phyloP scores from a whole-genome alignment of 805 yeast species.

The Candida suzukii region DNA sequence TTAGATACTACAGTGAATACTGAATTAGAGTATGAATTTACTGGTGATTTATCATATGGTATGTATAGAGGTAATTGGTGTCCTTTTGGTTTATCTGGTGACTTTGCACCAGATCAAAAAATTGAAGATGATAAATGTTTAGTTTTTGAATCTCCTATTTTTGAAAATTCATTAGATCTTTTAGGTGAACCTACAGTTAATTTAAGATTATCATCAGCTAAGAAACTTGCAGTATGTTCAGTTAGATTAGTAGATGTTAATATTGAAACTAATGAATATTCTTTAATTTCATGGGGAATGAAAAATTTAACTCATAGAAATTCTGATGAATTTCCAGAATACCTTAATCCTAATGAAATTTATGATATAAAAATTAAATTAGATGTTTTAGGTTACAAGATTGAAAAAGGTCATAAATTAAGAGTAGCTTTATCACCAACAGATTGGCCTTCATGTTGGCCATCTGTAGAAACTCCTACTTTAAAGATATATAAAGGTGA shows the following conservation, averaged over 20 bases:
- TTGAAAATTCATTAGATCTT: constrained; percentile 19
- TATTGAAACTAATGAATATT: constrained; percentile 29
- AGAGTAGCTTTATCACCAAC: constrained; percentile 35
- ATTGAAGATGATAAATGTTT: constrained; percentile 33
- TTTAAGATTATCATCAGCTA: constrained; percentile 27
- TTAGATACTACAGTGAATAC: constrained; percentile 1
- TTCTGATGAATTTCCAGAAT: constrained; percentile 34
- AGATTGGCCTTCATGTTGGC: constrained; percentile 45
- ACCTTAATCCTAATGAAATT: constrained; percentile 22
- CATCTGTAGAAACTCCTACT: constrained; percentile 33
- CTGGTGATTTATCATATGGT: constrained; percentile 34
- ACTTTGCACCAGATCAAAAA: constrained; percentile 38
- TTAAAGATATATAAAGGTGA: constrained; percentile 26
- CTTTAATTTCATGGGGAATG: constrained; percentile 41
- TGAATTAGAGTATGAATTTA: constrained; percentile 11
- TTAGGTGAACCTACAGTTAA: constrained; percentile 32
- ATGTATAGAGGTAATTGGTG: constrained; percentile 37
- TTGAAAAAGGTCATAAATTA: constrained; percentile 29
- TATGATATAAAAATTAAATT: constrained; percentile 28
- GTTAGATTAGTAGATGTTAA: constrained; percentile 34
- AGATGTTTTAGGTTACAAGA: constrained; percentile 33
- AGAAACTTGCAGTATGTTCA: constrained; percentile 30
- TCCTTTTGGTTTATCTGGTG: constrained; percentile 40
- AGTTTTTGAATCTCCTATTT: constrained; percentile 25
- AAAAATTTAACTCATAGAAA: constrained; percentile 34